A percentile compares a stretch with the other conserved stretches of the same genome.
Evolutionary conservation across 768 basidiomycete species (phyloP).

Genomic region (Termitomyces sp.): DNA sequence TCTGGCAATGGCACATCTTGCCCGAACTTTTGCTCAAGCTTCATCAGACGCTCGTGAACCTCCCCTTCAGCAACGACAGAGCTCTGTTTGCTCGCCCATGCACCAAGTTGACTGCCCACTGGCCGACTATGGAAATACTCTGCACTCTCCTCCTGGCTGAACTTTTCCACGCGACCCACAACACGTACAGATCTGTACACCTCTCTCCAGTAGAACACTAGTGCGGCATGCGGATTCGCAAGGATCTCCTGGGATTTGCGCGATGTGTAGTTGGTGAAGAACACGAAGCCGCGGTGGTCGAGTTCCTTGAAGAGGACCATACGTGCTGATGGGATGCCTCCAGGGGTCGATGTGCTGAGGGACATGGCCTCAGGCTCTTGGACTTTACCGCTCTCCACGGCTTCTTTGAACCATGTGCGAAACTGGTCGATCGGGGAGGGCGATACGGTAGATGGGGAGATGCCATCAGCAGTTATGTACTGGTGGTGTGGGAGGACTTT

Average conservation of each 20-base stretch:
- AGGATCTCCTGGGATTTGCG: slow-evolving; percentile 82
- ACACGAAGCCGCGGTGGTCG: slow-evolving; percentile 86
- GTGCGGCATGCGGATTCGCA: slow-evolving; percentile 72
- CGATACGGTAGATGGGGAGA: slow-evolving; percentile 56
- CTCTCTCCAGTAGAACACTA: slow-evolving; percentile 92
- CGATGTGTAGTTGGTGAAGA: slow-evolving; percentile 96
- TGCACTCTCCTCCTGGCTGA: slow-evolving; percentile 65
- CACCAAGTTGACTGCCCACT: slow-evolving; percentile 78
- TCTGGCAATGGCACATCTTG: slow-evolving; percentile 71
- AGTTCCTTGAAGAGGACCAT: slow-evolving; percentile 90
- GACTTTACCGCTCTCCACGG: slow-evolving; percentile 46
- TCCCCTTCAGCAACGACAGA: slow-evolving; percentile 68
- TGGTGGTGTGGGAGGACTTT: slow-evolving; percentile 71
- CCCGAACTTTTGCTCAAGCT: slow-evolving; percentile 53
- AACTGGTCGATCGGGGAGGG: slow-evolving; percentile 82
- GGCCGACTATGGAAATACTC: slow-evolving; percentile 84
- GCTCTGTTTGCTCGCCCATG: slow-evolving; percentile 93
- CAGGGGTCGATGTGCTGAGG: slow-evolving; percentile 63
- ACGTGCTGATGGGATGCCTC: slow-evolving; percentile 80
- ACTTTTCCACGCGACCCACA: slow-evolving; percentile 78
- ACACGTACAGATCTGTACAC: slow-evolving; percentile 77
- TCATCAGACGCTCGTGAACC: slow-evolving; percentile 54
- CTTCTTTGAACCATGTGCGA: slow-evolving; percentile 76
- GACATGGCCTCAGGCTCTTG: slow-evolving; percentile 89
- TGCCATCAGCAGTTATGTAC: slow-evolving; percentile 59